Base-by-base conservation (phyloP, 2,329 filamentous ascomycete species). In the Aspergillus floridensis region DNA sequence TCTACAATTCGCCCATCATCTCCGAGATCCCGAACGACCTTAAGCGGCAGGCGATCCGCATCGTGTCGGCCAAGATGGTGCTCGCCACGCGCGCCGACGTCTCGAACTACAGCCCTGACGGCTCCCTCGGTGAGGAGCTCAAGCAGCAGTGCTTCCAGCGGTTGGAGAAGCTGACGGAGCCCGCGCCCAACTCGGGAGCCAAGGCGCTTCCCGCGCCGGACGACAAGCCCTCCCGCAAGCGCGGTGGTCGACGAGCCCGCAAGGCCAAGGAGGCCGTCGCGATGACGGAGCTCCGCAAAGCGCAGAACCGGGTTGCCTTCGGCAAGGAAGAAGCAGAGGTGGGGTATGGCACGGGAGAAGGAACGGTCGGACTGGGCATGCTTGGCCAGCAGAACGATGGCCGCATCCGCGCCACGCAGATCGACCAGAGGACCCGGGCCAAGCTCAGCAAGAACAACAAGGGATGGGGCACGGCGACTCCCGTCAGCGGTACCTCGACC, bases 221-320 rank as follows among this genome's bases (percentile, higher is more conserved):
- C 72, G 95, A 99, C 76, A 99, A 98, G 75, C 95, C 92, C 1
- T 88, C 91, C 0, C 84, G 93, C 35, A 99, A 99, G 76, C 90
- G 95, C 65, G 95, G 95, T 75, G 95, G 95, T 54, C 84, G 93
- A 57, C 84, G 92, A 65, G 95, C 93, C 12, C 83, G 95, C 59
- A 96, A 96, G 76, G 93, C 93, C 61, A 99, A 99, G 83, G 95
- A 96, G 76, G 93, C 93, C 4, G 91, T 91, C 6, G 93, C 95
- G 61, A 96, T 97, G 92, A 99, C 95, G 0, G 95, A 99, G 57
- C 81, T 99, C 31, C 88, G 93, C 65, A 97, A 98, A 76, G 92
- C 92, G 4, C 95, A 98, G 77, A 99, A 99, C 78, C 86, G 95
- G 56, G 89, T 99, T 85, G 92, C 88, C 0, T 99, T 99, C 71